Percentiles rank a stretch among this genome's conserved stretches.
Conservation (phyloP, 192 early-diverging fungal species). For the Mortierella hygrophila region DNA sequence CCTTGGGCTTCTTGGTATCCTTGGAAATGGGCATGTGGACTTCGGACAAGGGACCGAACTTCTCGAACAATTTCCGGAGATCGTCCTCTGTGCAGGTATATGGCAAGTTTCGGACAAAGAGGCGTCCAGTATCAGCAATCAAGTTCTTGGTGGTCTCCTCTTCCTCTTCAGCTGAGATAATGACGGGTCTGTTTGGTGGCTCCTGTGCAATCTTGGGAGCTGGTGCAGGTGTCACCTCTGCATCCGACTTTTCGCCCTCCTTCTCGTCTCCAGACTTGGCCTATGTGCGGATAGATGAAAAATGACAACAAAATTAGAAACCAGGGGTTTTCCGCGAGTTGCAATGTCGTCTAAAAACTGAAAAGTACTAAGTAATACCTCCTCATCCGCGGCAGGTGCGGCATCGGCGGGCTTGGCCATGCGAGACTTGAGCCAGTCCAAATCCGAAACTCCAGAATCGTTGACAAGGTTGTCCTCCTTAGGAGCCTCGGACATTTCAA, state of each 20-base stretch:
- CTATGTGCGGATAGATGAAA: neutral
- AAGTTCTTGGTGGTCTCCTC: conserved; percentile 66
- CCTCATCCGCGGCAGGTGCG: conserved; percentile 4
- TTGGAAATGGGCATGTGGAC: conserved; percentile 95
- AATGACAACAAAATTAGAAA: neutral
- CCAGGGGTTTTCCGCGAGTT: neutral
- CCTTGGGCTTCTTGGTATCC: conserved; percentile 94
- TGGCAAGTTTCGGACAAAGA: conserved; percentile 94
- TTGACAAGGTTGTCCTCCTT: conserved; percentile 58
- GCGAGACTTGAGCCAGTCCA: conserved; percentile 76
- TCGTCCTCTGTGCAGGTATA: conserved; percentile 93
- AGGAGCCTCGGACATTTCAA: conserved; percentile 65
- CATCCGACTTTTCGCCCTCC: conserved; percentile 13
- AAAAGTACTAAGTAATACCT: conserved; percentile 9
- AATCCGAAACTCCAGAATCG: conserved; percentile 64
- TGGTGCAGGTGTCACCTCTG: conserved; percentile 7
- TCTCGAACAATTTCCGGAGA: conserved; percentile 82
- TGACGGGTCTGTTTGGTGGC: conserved; percentile 44
- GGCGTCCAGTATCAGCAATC: conserved; percentile 94
- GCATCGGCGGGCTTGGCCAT: conserved; percentile 65
- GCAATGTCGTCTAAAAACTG: neutral
- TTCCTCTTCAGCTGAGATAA: conserved; percentile 58
- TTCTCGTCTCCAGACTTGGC: conserved; percentile 21
- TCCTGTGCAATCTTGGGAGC: conserved; percentile 48
- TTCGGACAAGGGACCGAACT: conserved; percentile 93